Percentiles rank a stretch among this genome's conserved stretches.
Evolutionary conservation across 768 basidiomycete species (phyloP).

Genomic region (Collybia mongolica): DNA sequence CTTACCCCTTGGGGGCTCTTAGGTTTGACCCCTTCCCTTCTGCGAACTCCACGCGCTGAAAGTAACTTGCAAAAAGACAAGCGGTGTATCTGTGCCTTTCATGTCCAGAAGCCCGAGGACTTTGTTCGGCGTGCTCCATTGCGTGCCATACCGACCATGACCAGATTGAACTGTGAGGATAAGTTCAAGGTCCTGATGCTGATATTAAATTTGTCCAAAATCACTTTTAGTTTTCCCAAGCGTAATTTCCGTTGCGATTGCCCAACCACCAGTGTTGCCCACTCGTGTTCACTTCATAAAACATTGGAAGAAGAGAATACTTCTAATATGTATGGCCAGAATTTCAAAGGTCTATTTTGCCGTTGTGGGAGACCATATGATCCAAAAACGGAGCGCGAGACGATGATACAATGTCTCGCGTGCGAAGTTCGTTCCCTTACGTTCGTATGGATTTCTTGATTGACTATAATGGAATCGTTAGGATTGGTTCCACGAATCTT

Average conservation of each 20-base stretch:
- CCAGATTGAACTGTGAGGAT: slow-evolving; percentile 69
- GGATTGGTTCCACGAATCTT: slow-evolving; percentile 94
- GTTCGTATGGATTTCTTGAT: slow-evolving; percentile 3
- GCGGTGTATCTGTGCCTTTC: slow-evolving; percentile 81
- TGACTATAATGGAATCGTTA: slow-evolving; percentile 26
- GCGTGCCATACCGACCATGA: slow-evolving; percentile 88
- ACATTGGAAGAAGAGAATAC: slow-evolving; percentile 52
- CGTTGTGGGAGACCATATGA: slow-evolving; percentile 74
- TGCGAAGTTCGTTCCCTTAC: slow-evolving; percentile 65
- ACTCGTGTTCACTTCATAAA: slow-evolving; percentile 64
- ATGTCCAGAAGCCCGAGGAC: slow-evolving; percentile 63
- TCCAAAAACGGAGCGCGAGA: slow-evolving; percentile 69
- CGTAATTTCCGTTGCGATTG: slow-evolving; percentile 84
- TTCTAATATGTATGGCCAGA: slow-evolving; percentile 68
- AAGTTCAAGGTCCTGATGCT: slow-evolving; percentile 1
- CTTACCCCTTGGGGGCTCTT: slow-evolving; percentile 56
- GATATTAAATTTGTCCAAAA: slow-evolving; percentile 7
- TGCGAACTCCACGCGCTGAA: slow-evolving; percentile 10
- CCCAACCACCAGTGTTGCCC: slow-evolving; percentile 62
- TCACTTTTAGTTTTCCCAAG: slow-evolving; percentile 64
- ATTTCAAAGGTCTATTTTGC: slow-evolving; percentile 73
- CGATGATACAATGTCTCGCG: slow-evolving; percentile 85
- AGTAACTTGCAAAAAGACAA: slow-evolving; percentile 44
- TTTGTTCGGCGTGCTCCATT: slow-evolving; percentile 83
- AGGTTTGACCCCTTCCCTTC: slow-evolving; percentile 29